Evolutionary conservation across 2,329 filamentous ascomycete genomes (phyloP), one percentile per base, ranked within the genome.

Genomic region (Neurospora sp.): DNA sequence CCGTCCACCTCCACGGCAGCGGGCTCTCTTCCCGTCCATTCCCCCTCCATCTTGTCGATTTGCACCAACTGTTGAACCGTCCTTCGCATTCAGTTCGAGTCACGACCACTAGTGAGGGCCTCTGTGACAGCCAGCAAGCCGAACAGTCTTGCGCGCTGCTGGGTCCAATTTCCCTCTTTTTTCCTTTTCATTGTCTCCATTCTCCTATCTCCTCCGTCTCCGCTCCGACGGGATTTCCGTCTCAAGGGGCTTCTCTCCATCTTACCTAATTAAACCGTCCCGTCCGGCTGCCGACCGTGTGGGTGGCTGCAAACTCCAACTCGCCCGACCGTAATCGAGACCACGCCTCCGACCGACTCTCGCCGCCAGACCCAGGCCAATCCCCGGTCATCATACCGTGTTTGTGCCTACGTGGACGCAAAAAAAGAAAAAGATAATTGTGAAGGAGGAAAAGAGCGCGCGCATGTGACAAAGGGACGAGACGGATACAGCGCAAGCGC

Each of bases 131-230:
- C 71, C 71, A 74, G 73, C 73, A 73, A 70, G 28, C 70, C 71
- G 52, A 28, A 62, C 67, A 71, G 71, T 68, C 71, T 72, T 70
- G 71, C 72, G 71, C 73, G 73, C 73, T 74, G 73, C 72, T 73
- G 73, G 72, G 71, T 73, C 71, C 69, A 66, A 67, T 46, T 68
- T 66, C 67, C 41, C 69, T 67, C 66, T 69, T 67, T 62, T 39
- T 36, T 46, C 52, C 67, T 70, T 66, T 39, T 43, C 41, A 39
- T 62, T 62, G 52, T 62, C 52, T 62, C 52, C 52, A 62, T 62
- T 62, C 52, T 62, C 52, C 23, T 33, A 36, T 62, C 52, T 62
- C 15, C 15, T 62, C 52, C 52, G 28, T 62, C 23, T 36, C 52
- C 52, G 52, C 52, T 62, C 52, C 52, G 52, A 33, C 52, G 52